Evolutionary conservation across 2,329 filamentous ascomycete genomes (phyloP).

Genomic region (Arthrobotrys sinensis): DNA sequence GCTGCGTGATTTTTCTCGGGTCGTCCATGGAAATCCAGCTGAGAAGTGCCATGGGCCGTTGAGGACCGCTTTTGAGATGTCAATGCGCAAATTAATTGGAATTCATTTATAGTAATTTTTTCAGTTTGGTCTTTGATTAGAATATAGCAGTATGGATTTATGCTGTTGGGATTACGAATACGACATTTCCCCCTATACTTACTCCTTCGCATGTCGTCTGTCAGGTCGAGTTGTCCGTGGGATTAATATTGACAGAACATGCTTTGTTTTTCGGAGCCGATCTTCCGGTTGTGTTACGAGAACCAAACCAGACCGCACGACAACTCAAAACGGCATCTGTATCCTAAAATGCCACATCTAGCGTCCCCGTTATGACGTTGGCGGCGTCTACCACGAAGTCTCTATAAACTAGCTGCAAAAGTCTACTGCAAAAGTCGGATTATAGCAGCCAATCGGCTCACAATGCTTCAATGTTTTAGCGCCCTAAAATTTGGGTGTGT

Average conservation of each 20-base stretch:
- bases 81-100: slow-evolving; percentile 54
- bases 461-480: slow-evolving; percentile 13
- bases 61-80: slow-evolving; percentile 13
- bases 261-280: slow-evolving; percentile 45
- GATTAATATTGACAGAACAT: slow-evolving; percentile 7
- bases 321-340: slow-evolving; percentile 44
- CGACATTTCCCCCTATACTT: neutral
- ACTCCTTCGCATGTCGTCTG: neutral
- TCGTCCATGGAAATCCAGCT: slow-evolving; percentile 35
- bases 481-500: neutral
- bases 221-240: slow-evolving; percentile 24
- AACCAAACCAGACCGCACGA: slow-evolving; percentile 38
- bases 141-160: neutral
- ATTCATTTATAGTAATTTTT: slow-evolving; percentile 19
- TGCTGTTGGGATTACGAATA: slow-evolving; percentile 27
- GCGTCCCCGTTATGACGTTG: slow-evolving; percentile 51
- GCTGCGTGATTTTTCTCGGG: slow-evolving; percentile 59
- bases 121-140: neutral
- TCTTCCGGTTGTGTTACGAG: slow-evolving; percentile 54
- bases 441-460: slow-evolving; percentile 23
- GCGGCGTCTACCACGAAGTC: slow-evolving; percentile 32
- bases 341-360: slow-evolving; percentile 53
- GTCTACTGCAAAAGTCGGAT: slow-evolving; percentile 20
- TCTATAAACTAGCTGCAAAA: slow-evolving; percentile 5
- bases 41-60: slow-evolving; percentile 33